A percentile compares a stretch with the other conserved stretches of the same genome.
Conservation (phyloP, 108 stramenopile species). For the Cyclostephanos invisitatus region DNA sequence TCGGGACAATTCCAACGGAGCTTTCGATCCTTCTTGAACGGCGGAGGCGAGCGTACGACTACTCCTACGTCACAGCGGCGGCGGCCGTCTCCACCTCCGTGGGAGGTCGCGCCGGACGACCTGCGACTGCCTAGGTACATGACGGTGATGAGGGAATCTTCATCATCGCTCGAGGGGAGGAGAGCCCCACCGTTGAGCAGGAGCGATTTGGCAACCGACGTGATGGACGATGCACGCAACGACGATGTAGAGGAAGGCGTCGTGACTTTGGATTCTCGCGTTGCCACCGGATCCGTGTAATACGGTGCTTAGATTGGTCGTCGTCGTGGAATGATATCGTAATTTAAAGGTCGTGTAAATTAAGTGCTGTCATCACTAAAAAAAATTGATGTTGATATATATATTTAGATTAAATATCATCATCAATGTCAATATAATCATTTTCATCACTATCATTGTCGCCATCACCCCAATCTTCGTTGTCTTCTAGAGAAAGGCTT, state of each 20-base stretch:
- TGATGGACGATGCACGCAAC: not conserved
- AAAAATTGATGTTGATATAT: too few species aligned
- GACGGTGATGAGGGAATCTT: constrained; percentile 2
- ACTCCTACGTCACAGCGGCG: not conserved
- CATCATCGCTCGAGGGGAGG: not conserved
- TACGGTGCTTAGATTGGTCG: too few species aligned
- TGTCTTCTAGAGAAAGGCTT: too few species aligned
- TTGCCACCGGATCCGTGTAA: not conserved
- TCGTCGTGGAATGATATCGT: too few species aligned
- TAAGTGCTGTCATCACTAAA: too few species aligned
- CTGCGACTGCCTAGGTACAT: constrained; percentile 58
- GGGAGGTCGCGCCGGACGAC: constrained; percentile 59
- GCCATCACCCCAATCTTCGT: too few species aligned
- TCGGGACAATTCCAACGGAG: constrained; percentile 32
- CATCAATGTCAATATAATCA: too few species aligned
- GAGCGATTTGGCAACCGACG: not conserved
- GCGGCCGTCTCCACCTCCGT: constrained; percentile 24
- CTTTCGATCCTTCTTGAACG: constrained; percentile 31
- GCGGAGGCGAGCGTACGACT: constrained; percentile 14
- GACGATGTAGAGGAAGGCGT: not conserved
- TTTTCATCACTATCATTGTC: too few species aligned
- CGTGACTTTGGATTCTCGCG: not conserved
- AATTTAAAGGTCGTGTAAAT: not conserved
- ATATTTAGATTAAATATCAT: too few species aligned
- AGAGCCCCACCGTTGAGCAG: not conserved